A percentile compares a stretch with the other conserved stretches of the same genome.
Conservation (phyloP, 306 rosid genomes). For the Astragalus membranaceus region DNA sequence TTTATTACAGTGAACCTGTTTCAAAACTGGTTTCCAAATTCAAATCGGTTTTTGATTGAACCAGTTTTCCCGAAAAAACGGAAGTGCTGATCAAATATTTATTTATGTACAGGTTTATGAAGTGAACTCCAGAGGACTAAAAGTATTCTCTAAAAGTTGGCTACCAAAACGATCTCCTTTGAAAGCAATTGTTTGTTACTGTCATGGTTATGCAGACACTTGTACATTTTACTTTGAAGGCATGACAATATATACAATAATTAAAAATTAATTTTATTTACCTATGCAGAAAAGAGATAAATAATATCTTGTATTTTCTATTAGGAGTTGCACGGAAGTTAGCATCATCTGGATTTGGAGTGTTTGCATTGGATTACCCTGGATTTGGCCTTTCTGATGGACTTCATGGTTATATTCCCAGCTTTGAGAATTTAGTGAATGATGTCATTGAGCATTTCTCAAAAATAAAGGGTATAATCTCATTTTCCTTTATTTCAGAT, state of each 20-base stretch:
- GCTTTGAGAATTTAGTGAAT: conserved; percentile 68
- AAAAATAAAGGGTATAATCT: conserved; percentile 59
- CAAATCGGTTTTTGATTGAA: too few species aligned
- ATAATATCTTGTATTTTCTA: background rate
- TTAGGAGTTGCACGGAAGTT: conserved; percentile 87
- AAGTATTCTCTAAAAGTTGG: conserved; percentile 45
- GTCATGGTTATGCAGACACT: conserved; percentile 52
- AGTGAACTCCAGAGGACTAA: conserved; percentile 44
- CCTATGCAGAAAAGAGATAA: background rate
- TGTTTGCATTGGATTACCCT: conserved; percentile 92
- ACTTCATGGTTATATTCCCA: conserved; percentile 75
- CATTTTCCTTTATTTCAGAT: background rate
- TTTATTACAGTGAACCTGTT: too few species aligned
- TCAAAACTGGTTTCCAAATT: too few species aligned
- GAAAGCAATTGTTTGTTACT: conserved; percentile 40
- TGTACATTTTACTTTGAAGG: conserved; percentile 56
- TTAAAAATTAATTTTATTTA: background rate
- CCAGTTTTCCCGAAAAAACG: too few species aligned
- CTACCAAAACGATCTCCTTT: conserved; percentile 30
- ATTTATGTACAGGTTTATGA: conserved; percentile 30
- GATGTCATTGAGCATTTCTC: conserved; percentile 80
- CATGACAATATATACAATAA: background rate
- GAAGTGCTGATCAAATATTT: background rate
- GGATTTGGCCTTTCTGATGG: conserved; percentile 98
- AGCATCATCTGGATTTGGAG: conserved; percentile 75